phyloP scores from a whole-genome alignment of 108 stramenopile species.

The Mediolabrus comicus region DNA sequence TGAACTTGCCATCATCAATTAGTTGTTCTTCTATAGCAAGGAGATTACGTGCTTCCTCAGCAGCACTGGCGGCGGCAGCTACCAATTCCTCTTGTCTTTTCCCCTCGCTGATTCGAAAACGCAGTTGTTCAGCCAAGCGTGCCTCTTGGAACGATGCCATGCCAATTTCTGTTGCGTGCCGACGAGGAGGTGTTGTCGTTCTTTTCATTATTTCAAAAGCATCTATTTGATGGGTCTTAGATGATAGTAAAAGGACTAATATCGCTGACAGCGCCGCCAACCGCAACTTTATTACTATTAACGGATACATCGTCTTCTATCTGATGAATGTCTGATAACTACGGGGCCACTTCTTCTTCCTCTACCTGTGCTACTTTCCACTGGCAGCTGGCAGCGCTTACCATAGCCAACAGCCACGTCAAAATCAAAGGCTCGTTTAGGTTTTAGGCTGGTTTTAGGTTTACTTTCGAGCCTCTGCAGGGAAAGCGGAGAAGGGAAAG shows the following conservation, averaged over 20 bases:
- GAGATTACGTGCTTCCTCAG: constrained; percentile 8
- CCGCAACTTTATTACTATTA: neutral
- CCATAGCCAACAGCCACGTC: too few species aligned
- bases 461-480: too few species aligned
- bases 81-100: neutral
- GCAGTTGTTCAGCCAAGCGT: neutral
- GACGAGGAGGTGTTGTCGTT: too few species aligned
- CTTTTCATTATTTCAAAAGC: neutral
- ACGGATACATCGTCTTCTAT: neutral
- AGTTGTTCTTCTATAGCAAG: constrained; percentile 3
- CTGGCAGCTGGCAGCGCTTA: too few species aligned
- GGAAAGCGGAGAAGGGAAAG: too few species aligned
- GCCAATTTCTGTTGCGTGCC: neutral
- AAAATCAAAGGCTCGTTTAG: too few species aligned
- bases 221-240: neutral
- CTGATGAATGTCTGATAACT: too few species aligned
- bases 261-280: neutral
- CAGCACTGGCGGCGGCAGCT: neutral
- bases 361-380: too few species aligned
- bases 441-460: too few species aligned
- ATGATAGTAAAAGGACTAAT: neutral
- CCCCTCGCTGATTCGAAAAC: neutral
- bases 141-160: neutral
- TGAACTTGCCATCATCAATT: constrained; percentile 1
- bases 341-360: too few species aligned